Base-by-base conservation (phyloP, 2,329 filamentous ascomycete species). In the Verticillium albo-atrum region DNA sequence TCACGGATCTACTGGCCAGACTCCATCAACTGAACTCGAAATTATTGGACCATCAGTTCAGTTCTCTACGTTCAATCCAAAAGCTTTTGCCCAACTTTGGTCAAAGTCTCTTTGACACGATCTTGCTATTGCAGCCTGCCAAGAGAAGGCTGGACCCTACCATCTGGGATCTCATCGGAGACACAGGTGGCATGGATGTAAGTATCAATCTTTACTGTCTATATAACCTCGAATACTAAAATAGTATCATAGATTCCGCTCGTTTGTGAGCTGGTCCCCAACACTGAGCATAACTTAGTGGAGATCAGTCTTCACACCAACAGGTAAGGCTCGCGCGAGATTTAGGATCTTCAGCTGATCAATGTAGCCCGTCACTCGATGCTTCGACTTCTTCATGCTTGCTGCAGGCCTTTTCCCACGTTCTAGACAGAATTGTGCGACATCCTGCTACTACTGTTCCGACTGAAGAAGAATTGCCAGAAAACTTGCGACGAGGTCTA, bases 41-140 rank as follows among this genome's bases (percentile, higher is more conserved):
- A 1, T 73, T 87, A 2, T 66, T 94, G 20, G 77, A 81, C 1
- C 88, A 89, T 65, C 92, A 97, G 63, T 84, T 96, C 56, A 90
- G 89, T 0, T 85, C 91, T 1, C 74, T 96, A 27, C 84, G 92
- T 26, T 82, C 81, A 0, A 86, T 96, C 15, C 91, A 94, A 66
- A 79, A 65, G 64, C 77, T 68, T 66, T 74, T 63, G 60, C 72
- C 59, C 70, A 80, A 60, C 3, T 64, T 67, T 1, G 79, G 81
- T 2, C 73, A 74, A 20, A 79, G 79, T 14, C 75, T 97, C 0
- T 97, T 97, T 70, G 91, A 96, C 68, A 90, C 89, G 1, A 74
- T 97, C 30, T 77, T 97, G 17, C 83, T 97, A 55, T 77, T 97
- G 12, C 93, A 97, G 68, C 87, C 88, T 51, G 79, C 83, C 0